Evolutionary conservation across 2,329 filamentous ascomycete species (phyloP).

Genomic region (Myriosclerotinia curreyana): DNA sequence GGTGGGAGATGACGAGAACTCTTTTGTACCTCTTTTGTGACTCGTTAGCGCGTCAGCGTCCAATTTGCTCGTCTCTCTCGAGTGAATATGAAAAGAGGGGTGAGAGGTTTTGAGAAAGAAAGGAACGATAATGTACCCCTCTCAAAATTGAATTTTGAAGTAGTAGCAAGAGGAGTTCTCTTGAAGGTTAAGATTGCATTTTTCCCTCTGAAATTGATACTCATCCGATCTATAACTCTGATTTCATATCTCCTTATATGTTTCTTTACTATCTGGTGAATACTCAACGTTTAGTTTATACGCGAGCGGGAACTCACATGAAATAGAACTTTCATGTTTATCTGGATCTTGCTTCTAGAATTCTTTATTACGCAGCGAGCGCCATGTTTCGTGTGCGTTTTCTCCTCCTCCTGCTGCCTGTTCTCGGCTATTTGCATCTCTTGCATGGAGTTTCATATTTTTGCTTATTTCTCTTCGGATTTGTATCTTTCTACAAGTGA

Average conservation of each 20-base stretch:
- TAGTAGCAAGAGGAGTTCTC: not conserved
- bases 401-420: not conserved
- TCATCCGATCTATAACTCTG: not conserved
- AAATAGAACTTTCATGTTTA: not conserved
- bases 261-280: not conserved
- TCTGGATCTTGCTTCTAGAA: not conserved
- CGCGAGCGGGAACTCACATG: not conserved
- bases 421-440: not conserved
- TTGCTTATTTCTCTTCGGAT: not conserved
- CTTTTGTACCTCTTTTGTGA: slow-evolving; percentile 10
- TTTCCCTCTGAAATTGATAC: not conserved
- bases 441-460: not conserved
- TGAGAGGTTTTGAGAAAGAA: not conserved
- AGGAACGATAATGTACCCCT: not conserved
- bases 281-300: not conserved
- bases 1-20: not conserved
- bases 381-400: not conserved
- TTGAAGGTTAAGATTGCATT: not conserved
- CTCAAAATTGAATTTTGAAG: not conserved
- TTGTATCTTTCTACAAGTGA: not conserved
- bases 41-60: not conserved
- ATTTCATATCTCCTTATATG: not conserved
- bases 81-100: slow-evolving; percentile 7
- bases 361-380: not conserved
- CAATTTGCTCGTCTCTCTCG: not conserved